Evolutionary conservation across 2,329 filamentous ascomycete species (phyloP).

Genomic region (Huntiella abstrusa): DNA sequence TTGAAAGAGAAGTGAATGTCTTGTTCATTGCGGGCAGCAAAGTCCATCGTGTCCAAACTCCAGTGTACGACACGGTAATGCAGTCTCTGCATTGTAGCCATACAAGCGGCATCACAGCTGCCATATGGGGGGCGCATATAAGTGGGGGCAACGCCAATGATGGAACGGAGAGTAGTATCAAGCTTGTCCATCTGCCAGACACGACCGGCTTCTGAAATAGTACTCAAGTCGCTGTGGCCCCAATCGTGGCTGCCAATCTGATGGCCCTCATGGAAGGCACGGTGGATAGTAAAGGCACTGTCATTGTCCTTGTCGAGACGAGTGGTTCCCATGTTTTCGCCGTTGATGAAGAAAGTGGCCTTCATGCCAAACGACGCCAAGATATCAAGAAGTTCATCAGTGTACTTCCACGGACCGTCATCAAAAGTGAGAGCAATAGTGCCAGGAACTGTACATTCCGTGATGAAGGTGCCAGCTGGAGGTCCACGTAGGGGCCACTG

Average conservation of each 20-base stretch:
- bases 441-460: slow-evolving; percentile 18
- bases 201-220: slow-evolving; percentile 18
- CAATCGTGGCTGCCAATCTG: slow-evolving; percentile 39
- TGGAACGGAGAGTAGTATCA: slow-evolving; percentile 25
- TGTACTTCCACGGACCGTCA: slow-evolving; percentile 27
- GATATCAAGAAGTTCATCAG: slow-evolving; percentile 22
- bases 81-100: slow-evolving; percentile 19
- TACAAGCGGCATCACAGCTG: slow-evolving; percentile 21
- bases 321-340: slow-evolving; percentile 18
- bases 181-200: slow-evolving; percentile 24
- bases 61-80: slow-evolving; percentile 38
- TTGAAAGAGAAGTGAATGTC: slow-evolving; percentile 29
- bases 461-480: slow-evolving; percentile 9
- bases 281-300: slow-evolving; percentile 16
- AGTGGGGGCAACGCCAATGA: slow-evolving; percentile 23
- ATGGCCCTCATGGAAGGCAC: slow-evolving; percentile 35
- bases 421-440: slow-evolving; percentile 28
- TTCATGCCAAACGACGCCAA: slow-evolving; percentile 17
- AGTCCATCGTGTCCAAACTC: slow-evolving; percentile 43
- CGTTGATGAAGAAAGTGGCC: slow-evolving; percentile 23
- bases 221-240: slow-evolving; percentile 26
- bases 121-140: slow-evolving; percentile 29
- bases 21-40: slow-evolving; percentile 29
- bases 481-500: slow-evolving; percentile 1
- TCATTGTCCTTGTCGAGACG: slow-evolving; percentile 12